Percentiles rank a stretch among this genome's conserved stretches.
These are phyloP conservation scores for Aureobasidium sp. DNA, from an alignment of 2,329 filamentous ascomycete species.

Conservation along the genomic window DNA sequence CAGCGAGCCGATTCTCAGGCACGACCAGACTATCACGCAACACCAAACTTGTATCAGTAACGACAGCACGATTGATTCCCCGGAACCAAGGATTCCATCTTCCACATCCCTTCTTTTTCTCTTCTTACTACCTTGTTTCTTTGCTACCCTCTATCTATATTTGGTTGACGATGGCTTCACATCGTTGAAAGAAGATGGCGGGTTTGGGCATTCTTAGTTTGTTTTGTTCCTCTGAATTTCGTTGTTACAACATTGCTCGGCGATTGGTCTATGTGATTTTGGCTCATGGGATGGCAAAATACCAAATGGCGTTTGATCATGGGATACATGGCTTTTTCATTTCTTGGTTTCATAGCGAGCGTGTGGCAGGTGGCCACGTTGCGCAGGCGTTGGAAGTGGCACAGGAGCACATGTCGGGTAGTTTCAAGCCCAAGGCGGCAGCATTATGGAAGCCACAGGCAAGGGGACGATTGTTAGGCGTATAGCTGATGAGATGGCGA, in stretches of 20 bases:
- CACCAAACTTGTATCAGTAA: conserved; percentile 13
- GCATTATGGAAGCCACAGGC: neutral
- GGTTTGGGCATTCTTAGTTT: neutral
- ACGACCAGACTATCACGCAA: neutral
- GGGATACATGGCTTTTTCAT: neutral
- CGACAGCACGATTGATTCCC: conserved; percentile 15
- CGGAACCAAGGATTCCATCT: conserved; percentile 5
- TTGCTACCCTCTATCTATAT: conserved; percentile 3
- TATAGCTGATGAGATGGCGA: neutral
- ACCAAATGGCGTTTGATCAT: conserved; percentile 14
- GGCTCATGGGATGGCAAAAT: conserved; percentile 8
- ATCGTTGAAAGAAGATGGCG: neutral
- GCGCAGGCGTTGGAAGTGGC: conserved; percentile 12
- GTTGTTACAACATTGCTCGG: neutral
- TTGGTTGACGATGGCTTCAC: neutral
- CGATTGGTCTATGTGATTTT: conserved; percentile 10
- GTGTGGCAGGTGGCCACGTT: conserved; percentile 3
- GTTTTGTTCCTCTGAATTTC: neutral
- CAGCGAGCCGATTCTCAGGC: neutral
- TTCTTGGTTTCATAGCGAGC: conserved; percentile 8
- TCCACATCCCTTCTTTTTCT: neutral
- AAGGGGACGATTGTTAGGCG: conserved; percentile 6
- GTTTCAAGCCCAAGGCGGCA: neutral
- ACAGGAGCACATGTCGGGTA: conserved; percentile 9
- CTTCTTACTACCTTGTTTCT: neutral